Percentiles rank a stretch among this genome's conserved stretches.
phyloP scores from a whole-genome alignment of 1,284 basidiomycete genomes.

The Mycosarcoma maydis region DNA sequence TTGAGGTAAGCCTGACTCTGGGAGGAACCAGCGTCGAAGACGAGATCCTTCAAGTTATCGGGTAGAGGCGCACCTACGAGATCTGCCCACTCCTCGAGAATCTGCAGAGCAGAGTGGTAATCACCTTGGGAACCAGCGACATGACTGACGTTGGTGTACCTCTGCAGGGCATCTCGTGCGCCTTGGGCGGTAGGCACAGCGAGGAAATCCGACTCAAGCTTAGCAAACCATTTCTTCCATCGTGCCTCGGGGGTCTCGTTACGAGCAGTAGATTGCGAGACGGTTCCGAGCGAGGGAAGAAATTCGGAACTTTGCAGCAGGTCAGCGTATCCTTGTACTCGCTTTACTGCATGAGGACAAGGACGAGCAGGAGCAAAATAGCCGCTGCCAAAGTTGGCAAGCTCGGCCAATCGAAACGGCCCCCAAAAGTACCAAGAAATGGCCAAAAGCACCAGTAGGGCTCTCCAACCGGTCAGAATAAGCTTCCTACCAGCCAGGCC shows the following conservation, averaged over 20 bases:
- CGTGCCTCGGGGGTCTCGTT: constrained; percentile 12
- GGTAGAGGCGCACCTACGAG: constrained; percentile 50
- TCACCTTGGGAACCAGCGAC: constrained; percentile 54
- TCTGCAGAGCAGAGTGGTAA: constrained; percentile 47
- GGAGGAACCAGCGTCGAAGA: constrained; percentile 62
- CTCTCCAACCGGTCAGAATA: constrained; percentile 1
- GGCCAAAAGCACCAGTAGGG: background rate
- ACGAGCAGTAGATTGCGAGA: background rate
- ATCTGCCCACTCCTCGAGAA: constrained; percentile 56
- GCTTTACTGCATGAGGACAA: constrained; percentile 6
- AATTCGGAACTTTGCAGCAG: constrained; percentile 11
- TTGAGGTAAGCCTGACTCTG: constrained; percentile 49
- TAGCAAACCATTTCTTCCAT: constrained; percentile 34
- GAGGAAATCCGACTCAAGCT: constrained; percentile 47
- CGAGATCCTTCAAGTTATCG: constrained; percentile 34
- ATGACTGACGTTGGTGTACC: constrained; percentile 58
- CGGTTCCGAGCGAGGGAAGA: background rate
- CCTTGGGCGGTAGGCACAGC: constrained; percentile 38
- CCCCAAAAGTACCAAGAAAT: background rate
- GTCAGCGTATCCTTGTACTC: constrained; percentile 15
- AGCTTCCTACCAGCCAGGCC: background rate
- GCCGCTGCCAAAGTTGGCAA: background rate
- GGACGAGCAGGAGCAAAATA: background rate
- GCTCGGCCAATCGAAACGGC: background rate
- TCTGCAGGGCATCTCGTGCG: constrained; percentile 44